phyloP scores from a whole-genome alignment of 2,329 filamentous ascomycete species.

The Sporothrix inflata region DNA sequence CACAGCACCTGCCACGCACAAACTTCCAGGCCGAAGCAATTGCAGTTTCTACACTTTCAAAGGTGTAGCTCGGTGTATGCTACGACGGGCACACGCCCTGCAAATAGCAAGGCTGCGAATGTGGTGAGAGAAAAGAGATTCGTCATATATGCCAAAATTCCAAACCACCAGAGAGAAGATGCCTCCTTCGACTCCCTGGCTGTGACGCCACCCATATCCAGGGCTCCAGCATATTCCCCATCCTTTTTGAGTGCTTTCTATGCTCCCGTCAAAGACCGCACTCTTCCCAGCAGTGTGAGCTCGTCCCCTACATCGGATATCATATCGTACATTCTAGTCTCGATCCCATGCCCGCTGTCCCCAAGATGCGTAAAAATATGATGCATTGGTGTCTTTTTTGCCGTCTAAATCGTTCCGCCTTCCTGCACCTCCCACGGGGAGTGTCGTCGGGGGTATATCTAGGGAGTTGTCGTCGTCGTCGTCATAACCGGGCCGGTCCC shows the following conservation, averaged over 20 bases:
- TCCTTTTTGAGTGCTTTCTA: neutral
- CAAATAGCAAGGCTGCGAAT: neutral
- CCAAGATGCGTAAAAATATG: neutral
- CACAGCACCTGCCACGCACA: neutral
- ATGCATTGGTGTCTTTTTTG: neutral
- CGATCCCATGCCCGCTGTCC: neutral
- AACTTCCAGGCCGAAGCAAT: conserved; percentile 1
- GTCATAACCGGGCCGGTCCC: neutral
- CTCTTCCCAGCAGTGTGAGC: neutral
- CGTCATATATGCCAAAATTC: conserved; percentile 12
- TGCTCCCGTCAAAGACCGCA: neutral
- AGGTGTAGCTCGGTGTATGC: neutral
- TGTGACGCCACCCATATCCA: neutral
- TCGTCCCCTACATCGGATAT: neutral
- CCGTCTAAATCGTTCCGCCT: neutral
- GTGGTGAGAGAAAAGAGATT: conserved; percentile 4
- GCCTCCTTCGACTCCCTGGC: neutral
- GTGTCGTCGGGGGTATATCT: conserved; percentile 7
- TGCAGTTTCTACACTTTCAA: neutral
- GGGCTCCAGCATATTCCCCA: neutral
- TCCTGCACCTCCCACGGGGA: conserved; percentile 4
- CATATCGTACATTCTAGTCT: conserved; percentile 10
- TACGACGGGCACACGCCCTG: neutral
- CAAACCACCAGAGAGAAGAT: conserved; percentile 5
- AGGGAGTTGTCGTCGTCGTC: conserved; percentile 4